Base-by-base conservation (phyloP, 768 basidiomycete species). In the Termitomyces eurrhizus region DNA sequence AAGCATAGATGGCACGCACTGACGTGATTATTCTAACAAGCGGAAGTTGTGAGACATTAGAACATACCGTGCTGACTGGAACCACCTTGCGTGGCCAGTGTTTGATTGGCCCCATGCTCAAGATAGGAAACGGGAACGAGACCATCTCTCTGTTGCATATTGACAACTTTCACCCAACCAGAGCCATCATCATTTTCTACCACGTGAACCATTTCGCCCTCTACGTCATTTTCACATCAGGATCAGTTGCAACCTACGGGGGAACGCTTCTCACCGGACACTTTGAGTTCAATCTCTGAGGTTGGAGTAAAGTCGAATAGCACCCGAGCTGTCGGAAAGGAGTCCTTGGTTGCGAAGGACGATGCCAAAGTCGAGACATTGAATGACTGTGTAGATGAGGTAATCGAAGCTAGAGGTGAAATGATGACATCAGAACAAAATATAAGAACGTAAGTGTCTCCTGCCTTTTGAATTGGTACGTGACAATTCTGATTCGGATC, bases 61-160 rank as follows among this genome's bases (percentile, higher is more conserved):
- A 33, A 65, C 84, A 59, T 67, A 89, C 89, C 89, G 61, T 77
- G 79, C 65, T 80, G 72, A 21, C 78, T 77, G 50, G 78, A 75
- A 24, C 70, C 75, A 68, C 73, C 75, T 53, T 66, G 58, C 37
- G 61, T 60, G 33, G 64, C 59, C 57, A 58, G 39, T 33, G 65
- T 52, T 42, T 63, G 66, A 57, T 56, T 59, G 52, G 42, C 48
- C 71, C 70, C 26, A 74, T 61, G 62, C 64, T 83, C 79, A 55
- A 92, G 70, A 77, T 93, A 93, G 26, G 90, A 85, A n/a, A 89
- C 89, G n/a, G 92, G 92, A 12, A 93, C 86, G 44, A 93, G 82
- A 9, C 92, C 92, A 65, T 82, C 82, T 58, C 79, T 78, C 61
- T 85, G 84, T n/a, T 72, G 70, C 42, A 73, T 67, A 67, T 89